These are phyloP conservation scores for Saccharum officinarum DNA, from an alignment of 176 grass and related monocot species.

Conservation along the genomic window DNA sequence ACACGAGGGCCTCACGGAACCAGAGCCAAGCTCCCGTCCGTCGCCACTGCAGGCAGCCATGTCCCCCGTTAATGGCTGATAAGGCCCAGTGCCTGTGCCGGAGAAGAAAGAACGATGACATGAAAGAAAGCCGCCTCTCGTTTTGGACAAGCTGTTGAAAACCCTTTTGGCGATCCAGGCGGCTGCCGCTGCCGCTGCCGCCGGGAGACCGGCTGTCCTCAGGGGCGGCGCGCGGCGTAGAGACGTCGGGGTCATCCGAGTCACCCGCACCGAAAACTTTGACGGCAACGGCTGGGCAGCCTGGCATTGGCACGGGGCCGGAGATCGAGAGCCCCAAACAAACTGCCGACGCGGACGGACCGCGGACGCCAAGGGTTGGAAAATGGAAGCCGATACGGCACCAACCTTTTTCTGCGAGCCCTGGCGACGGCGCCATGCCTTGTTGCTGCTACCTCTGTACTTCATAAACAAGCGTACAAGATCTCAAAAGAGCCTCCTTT, in stretches of 20 bases:
- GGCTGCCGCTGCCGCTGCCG: not conserved
- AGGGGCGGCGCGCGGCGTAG: not conserved
- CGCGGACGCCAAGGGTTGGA: no score
- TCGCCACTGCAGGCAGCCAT: not conserved
- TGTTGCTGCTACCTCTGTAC: not conserved
- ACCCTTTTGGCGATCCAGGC: not conserved
- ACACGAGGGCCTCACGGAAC: not conserved
- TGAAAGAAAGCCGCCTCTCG: not conserved
- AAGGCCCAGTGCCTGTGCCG: not conserved
- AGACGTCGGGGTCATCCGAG: constrained; percentile 43
- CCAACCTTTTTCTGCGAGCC: not conserved
- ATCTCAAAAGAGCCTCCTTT: not conserved
- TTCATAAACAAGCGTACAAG: not conserved
- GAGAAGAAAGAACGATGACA: not conserved
- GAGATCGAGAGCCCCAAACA: not conserved
- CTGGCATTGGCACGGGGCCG: not conserved
- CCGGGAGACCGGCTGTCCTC: constrained; percentile 15
- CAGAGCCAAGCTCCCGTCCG: not conserved
- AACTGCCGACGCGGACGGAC: no score
- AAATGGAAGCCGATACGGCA: not conserved
- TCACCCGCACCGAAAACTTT: constrained; percentile 38
- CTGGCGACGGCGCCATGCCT: not conserved
- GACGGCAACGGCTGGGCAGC: not conserved
- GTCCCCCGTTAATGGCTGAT: not conserved
- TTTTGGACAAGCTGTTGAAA: not conserved